These are phyloP conservation scores for Arabidopsis arenosa DNA, from an alignment of 345 rosid genomes.

Conservation along the genomic window DNA sequence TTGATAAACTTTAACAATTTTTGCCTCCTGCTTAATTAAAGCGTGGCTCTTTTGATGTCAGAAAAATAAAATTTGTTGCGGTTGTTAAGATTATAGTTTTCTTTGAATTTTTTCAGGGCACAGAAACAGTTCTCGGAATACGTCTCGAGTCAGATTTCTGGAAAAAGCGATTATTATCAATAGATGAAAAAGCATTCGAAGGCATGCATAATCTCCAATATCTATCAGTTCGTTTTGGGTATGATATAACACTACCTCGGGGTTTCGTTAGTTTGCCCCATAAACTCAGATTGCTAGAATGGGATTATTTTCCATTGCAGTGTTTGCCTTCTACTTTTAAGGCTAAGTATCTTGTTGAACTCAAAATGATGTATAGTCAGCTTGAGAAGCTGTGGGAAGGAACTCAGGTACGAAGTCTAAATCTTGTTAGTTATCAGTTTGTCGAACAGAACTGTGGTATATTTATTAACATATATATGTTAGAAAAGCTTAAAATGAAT, in stretches of 20 bases:
- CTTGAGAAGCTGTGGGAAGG: constrained; percentile 33
- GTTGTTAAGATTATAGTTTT: background rate
- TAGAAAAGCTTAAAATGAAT: background rate
- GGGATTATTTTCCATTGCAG: background rate
- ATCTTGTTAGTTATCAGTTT: background rate
- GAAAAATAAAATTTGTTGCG: background rate
- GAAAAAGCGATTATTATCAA: background rate
- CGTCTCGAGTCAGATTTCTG: too few relatives aligned
- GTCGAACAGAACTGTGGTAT: too few relatives aligned
- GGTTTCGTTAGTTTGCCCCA: background rate
- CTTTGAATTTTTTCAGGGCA: background rate
- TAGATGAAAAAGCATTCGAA: background rate
- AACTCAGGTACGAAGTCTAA: background rate
- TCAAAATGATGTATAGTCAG: background rate
- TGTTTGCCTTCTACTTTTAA: constrained; percentile 5
- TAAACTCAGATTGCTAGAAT: background rate
- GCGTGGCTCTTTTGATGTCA: too few relatives aligned
- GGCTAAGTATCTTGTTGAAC: constrained; percentile 15
- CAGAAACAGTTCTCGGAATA: background rate
- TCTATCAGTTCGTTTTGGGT: background rate
- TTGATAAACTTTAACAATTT: background rate
- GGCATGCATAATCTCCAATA: background rate
- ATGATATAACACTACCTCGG: too few relatives aligned
- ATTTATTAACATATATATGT: too few relatives aligned
- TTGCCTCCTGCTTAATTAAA: background rate